Conservation (phyloP, 2,329 filamentous ascomycete species). For the Paecilomyces variotii region DNA sequence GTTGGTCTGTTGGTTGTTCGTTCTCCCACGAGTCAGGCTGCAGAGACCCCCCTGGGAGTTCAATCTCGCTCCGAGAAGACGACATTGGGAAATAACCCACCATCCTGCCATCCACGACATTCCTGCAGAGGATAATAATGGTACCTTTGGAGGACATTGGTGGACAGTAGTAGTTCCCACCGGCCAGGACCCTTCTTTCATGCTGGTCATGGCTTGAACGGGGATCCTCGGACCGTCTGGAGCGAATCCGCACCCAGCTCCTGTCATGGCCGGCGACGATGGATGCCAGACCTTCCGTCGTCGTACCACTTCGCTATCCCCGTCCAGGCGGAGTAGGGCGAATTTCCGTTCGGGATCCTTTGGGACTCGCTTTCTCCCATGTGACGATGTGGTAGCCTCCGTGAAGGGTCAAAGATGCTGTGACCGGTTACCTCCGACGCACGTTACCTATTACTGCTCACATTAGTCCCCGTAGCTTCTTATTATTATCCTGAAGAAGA, state of each 20-base stretch:
- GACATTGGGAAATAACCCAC: background rate
- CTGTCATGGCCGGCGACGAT: background rate
- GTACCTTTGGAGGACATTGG: background rate
- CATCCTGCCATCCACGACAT: background rate
- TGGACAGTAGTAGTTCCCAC: background rate
- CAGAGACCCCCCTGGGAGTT: background rate
- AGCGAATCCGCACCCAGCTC: background rate
- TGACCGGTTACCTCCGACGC: background rate
- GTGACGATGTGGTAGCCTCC: background rate
- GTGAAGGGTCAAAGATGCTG: background rate
- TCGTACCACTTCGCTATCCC: background rate
- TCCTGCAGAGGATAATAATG: background rate
- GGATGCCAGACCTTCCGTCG: background rate
- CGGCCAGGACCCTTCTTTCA: background rate
- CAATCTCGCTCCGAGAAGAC: background rate
- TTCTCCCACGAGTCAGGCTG: background rate
- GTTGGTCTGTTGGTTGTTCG: background rate
- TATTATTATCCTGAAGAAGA: background rate
- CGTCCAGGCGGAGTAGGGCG: background rate
- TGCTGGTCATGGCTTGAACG: background rate
- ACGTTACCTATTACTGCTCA: background rate
- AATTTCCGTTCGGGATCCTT: background rate
- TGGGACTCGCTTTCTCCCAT: background rate
- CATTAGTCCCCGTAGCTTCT: background rate
- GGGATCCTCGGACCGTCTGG: background rate